phyloP scores from a whole-genome alignment of 352 stramenopile species.

The Phytophthora idaei region DNA sequence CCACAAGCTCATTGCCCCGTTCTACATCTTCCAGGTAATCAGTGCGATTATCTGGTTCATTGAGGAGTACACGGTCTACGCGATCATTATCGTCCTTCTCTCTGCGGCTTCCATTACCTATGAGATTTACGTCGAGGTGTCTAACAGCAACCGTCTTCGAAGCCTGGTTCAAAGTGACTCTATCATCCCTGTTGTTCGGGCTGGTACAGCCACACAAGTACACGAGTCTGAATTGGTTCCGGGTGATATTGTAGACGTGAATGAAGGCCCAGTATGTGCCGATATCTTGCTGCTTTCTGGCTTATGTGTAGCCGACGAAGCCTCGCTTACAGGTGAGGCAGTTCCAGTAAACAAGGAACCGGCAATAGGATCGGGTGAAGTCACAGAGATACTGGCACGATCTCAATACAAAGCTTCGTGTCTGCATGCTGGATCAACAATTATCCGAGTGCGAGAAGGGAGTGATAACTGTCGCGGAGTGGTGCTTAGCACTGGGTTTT shows the following conservation, averaged over 20 bases:
- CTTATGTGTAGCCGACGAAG: constrained; percentile 50
- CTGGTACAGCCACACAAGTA: constrained; percentile 25
- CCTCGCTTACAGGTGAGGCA: constrained; percentile 57
- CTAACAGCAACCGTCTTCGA: constrained; percentile 50
- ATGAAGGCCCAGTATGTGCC: constrained; percentile 38
- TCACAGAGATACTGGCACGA: constrained; percentile 18
- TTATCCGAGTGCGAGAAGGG: constrained; percentile 34
- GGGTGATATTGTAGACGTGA: constrained; percentile 55
- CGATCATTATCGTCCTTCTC: constrained; percentile 50
- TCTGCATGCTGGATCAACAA: constrained; percentile 41
- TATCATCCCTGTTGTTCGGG: constrained; percentile 38
- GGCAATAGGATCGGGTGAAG: constrained; percentile 5
- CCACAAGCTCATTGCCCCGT: constrained; percentile 56
- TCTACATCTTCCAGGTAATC: constrained; percentile 64
- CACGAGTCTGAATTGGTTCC: constrained; percentile 7
- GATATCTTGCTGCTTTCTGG: constrained; percentile 59
- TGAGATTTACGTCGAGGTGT: constrained; percentile 56
- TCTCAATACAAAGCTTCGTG: constrained; percentile 35
- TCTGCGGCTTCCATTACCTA: constrained; percentile 50
- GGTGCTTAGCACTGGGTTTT: constrained; percentile 52
- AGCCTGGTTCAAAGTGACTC: constrained; percentile 46
- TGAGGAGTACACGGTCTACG: constrained; percentile 55
- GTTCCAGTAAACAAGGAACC: constrained; percentile 42
- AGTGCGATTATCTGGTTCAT: background rate
- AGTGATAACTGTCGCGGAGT: constrained; percentile 32